Percentiles rank a stretch among this genome's conserved stretches.
phyloP scores from a whole-genome alignment of 352 stramenopile genomes.

The Hyaloperonospora arabidopsidis region DNA sequence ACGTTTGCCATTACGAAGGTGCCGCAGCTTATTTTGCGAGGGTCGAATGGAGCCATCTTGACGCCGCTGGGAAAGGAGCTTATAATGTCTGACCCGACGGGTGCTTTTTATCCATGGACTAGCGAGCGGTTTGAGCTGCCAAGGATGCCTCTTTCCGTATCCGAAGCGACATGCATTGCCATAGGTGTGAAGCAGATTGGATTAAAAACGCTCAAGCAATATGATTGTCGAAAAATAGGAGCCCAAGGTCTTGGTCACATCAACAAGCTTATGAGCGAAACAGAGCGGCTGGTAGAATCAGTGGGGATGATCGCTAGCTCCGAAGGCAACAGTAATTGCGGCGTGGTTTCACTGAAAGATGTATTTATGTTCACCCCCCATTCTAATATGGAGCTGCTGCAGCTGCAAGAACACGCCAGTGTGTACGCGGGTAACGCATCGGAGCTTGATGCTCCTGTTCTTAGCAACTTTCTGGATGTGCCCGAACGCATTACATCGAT shows the following conservation, averaged over 20 bases:
- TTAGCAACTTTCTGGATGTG: slow-evolving; percentile 82
- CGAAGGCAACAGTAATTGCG: slow-evolving; percentile 10
- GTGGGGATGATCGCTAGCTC: slow-evolving; percentile 17
- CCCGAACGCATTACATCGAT: slow-evolving; percentile 73
- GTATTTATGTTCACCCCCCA: slow-evolving; percentile 41
- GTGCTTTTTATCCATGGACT: slow-evolving; percentile 58
- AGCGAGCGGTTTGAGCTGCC: slow-evolving; percentile 47
- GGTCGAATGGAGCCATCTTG: slow-evolving; percentile 45
- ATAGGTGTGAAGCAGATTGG: slow-evolving; percentile 72
- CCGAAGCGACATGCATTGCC: slow-evolving; percentile 50
- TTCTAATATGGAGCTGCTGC: slow-evolving; percentile 53
- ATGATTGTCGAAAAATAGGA: slow-evolving; percentile 35
- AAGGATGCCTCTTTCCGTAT: slow-evolving; percentile 40
- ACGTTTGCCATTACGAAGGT: slow-evolving; percentile 50
- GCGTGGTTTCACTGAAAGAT: slow-evolving; percentile 30
- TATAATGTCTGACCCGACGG: slow-evolving; percentile 51
- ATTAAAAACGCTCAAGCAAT: slow-evolving; percentile 60
- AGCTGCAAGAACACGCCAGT: slow-evolving; percentile 48
- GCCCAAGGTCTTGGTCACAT: slow-evolving; percentile 35
- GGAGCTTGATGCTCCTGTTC: slow-evolving; percentile 48
- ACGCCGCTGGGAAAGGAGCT: slow-evolving; percentile 68
- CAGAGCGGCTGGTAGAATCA: slow-evolving; percentile 40
- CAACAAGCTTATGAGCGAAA: slow-evolving; percentile 44
- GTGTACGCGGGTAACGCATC: slow-evolving; percentile 73
- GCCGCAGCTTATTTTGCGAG: slow-evolving; percentile 56